Percentiles rank a stretch among this genome's conserved stretches.
Conservation (phyloP, 2,329 filamentous ascomycete species). For the Paracamarosporium sp. region DNA sequence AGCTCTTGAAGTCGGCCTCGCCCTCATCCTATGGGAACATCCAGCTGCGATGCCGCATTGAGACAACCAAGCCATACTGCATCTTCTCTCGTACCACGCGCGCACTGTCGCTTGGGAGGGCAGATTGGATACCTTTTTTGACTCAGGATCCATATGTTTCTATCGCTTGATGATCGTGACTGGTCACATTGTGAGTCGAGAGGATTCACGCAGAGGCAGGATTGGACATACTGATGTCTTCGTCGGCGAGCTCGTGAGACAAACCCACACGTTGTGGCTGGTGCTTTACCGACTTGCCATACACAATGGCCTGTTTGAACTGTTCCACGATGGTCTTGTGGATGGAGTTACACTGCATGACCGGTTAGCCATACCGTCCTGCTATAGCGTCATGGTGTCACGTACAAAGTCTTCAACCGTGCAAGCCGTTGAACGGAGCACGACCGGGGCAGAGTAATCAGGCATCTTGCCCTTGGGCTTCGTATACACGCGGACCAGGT, state of each 20-base stretch:
- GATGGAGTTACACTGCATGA: conserved; percentile 85
- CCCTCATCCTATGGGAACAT: conserved; percentile 35
- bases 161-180: conserved; percentile 53
- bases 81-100: conserved; percentile 33
- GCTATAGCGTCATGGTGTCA: conserved; percentile 32
- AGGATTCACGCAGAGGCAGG: conserved; percentile 13
- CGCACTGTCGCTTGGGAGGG: conserved; percentile 24
- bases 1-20: conserved; percentile 35
- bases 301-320: conserved; percentile 94
- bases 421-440: conserved; percentile 80
- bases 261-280: conserved; percentile 96
- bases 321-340: conserved; percentile 95
- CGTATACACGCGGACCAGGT: conserved; percentile 90
- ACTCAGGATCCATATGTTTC: conserved; percentile 26
- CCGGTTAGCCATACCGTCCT: conserved; percentile 43
- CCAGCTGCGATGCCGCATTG: conserved; percentile 34
- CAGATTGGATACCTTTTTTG: conserved; percentile 23
- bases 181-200: conserved; percentile 37
- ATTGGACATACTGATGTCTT: conserved; percentile 83
- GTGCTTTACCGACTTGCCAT: conserved; percentile 97
- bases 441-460: conserved; percentile 90
- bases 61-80: conserved; percentile 40
- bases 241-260: conserved; percentile 88
- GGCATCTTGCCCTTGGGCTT: conserved; percentile 96
- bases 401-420: conserved; percentile 97